Evolutionary conservation across 805 yeast genomes (phyloP).

Genomic region (Barnettozyma sucrosica): DNA sequence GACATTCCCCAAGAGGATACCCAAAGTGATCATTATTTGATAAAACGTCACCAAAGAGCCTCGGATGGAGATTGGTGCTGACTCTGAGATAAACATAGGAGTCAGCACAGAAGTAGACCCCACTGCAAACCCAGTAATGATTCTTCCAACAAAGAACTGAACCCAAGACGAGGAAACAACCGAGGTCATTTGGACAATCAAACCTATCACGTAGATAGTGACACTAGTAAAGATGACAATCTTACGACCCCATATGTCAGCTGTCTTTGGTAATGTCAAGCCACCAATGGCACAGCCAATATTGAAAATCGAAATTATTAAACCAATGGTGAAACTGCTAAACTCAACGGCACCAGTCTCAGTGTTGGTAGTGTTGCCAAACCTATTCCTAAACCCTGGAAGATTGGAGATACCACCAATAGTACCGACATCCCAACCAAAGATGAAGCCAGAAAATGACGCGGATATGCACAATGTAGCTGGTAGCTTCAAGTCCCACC

Average conservation of each 20-base stretch:
- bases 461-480: slow-evolving; percentile 31
- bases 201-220: slow-evolving; percentile 55
- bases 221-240: slow-evolving; percentile 47
- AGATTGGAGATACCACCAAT: slow-evolving; percentile 66
- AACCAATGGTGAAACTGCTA: slow-evolving; percentile 44
- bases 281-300: slow-evolving; percentile 72
- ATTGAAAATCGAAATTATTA: slow-evolving; percentile 53
- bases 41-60: slow-evolving; percentile 68
- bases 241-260: slow-evolving; percentile 58
- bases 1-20: slow-evolving; percentile 69
- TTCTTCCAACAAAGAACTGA: slow-evolving; percentile 60
- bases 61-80: slow-evolving; percentile 61
- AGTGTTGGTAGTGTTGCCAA: slow-evolving; percentile 37
- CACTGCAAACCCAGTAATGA: slow-evolving; percentile 67
- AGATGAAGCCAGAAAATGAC: slow-evolving; percentile 66
- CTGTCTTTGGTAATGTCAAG: slow-evolving; percentile 46
- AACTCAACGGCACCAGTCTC: slow-evolving; percentile 35
- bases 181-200: slow-evolving; percentile 54
- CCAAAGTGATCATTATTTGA: slow-evolving; percentile 65
- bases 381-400: slow-evolving; percentile 47
- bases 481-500: slow-evolving; percentile 5
- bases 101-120: slow-evolving; percentile 74
- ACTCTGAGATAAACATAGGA: slow-evolving; percentile 67
- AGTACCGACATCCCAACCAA: slow-evolving; percentile 78
- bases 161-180: slow-evolving; percentile 40